Percentiles rank a stretch among this genome's conserved stretches.
Evolutionary conservation across 495 filamentous ascomycete species (phyloP).

Genomic region (Hypoxylon subgilvum): DNA sequence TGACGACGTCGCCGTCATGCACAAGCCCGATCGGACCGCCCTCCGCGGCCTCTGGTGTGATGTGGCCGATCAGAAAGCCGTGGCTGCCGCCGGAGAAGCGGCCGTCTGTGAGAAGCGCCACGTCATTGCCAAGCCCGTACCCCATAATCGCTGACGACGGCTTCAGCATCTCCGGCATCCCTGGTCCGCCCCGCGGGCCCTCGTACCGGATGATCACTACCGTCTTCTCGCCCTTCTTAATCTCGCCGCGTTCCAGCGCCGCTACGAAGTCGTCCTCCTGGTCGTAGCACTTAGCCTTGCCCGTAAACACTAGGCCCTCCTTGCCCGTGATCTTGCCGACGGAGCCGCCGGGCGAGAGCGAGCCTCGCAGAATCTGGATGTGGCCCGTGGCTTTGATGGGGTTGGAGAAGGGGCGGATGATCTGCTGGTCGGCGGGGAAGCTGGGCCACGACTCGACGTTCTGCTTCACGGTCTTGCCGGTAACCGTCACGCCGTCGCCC

Average conservation of each 20-base stretch:
- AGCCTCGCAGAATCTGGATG: slow-evolving; percentile 94
- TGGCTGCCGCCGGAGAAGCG: slow-evolving; percentile 79
- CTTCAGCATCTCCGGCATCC: slow-evolving; percentile 91
- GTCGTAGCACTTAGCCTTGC: slow-evolving; percentile 88
- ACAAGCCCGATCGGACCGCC: slow-evolving; percentile 74
- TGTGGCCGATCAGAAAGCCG: slow-evolving; percentile 80
- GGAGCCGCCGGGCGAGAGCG: slow-evolving; percentile 85
- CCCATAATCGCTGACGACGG: slow-evolving; percentile 85
- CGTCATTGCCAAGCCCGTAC: slow-evolving; percentile 79
- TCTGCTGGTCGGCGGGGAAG: slow-evolving; percentile 83
- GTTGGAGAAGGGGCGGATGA: slow-evolving; percentile 89
- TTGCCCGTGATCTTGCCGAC: slow-evolving; percentile 99
- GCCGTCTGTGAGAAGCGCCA: slow-evolving; percentile 80
- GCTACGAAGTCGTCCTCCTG: slow-evolving; percentile 79
- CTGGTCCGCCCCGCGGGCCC: slow-evolving; percentile 79
- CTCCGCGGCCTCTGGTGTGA: slow-evolving; percentile 73
- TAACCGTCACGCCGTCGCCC: slow-evolving; percentile 88
- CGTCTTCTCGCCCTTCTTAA: slow-evolving; percentile 96
- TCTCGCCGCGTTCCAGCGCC: slow-evolving; percentile 77
- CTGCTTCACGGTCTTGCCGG: slow-evolving; percentile 89
- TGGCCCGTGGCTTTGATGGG: slow-evolving; percentile 95
- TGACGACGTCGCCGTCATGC: slow-evolving; percentile 69
- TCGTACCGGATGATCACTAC: slow-evolving; percentile 98
- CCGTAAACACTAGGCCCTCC: slow-evolving; percentile 86
- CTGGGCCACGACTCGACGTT: slow-evolving; percentile 80